Evolutionary conservation across 1,139 yeast species (phyloP).

Genomic region (Williopsis jadinii): DNA sequence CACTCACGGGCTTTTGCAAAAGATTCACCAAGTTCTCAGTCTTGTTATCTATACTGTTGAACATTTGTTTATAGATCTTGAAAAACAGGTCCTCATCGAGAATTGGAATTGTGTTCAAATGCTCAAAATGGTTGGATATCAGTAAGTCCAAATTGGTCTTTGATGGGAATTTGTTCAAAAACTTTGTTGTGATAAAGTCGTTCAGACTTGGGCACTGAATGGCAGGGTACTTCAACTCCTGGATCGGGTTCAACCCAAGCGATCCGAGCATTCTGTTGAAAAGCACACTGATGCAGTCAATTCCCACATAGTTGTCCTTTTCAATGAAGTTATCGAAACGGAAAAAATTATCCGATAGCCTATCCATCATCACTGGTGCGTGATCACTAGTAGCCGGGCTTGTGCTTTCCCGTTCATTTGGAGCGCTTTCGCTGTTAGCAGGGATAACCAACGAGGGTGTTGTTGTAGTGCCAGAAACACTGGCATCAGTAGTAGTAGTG

Average conservation of each 20-base stretch:
- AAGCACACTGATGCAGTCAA: constrained; percentile 17
- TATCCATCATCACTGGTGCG: constrained; percentile 2
- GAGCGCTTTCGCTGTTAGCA: background rate
- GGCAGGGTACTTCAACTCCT: constrained; percentile 16
- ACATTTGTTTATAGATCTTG: constrained; percentile 42
- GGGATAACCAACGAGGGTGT: background rate
- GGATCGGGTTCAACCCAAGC: constrained; percentile 7
- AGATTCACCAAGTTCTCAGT: constrained; percentile 33
- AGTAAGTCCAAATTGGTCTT: constrained; percentile 46
- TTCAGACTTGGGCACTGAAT: constrained; percentile 7
- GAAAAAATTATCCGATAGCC: constrained; percentile 16
- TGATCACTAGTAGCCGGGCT: background rate
- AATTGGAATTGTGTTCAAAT: constrained; percentile 56
- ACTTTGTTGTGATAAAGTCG: constrained; percentile 21
- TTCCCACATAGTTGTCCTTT: constrained; percentile 16
- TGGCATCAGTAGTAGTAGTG: background rate
- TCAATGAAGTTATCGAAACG: constrained; percentile 17
- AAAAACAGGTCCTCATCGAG: constrained; percentile 52
- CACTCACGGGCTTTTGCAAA: background rate
- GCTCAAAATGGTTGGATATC: constrained; percentile 45
- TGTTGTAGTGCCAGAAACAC: background rate
- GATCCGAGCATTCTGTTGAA: constrained; percentile 10
- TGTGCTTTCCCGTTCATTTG: background rate
- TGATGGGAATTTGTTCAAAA: constrained; percentile 34
- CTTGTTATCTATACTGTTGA: constrained; percentile 39